A percentile compares a stretch with the other conserved stretches of the same genome.
These are phyloP conservation scores for Pichia sorboxylosa DNA, from an alignment of 1,139 yeast genomes.

Conservation along the genomic window DNA sequence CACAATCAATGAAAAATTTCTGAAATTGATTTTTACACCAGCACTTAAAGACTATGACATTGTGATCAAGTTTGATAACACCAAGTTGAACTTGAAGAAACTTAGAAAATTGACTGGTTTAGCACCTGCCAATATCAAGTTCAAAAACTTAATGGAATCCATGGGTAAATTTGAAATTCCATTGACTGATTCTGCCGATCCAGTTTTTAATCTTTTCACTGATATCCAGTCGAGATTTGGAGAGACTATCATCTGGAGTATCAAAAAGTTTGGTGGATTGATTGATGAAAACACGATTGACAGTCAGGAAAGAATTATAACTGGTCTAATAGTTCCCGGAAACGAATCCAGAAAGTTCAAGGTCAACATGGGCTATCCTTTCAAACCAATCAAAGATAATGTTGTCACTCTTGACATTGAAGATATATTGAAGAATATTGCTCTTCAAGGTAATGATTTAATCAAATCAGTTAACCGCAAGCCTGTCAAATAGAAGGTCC, in stretches of 20 bases:
- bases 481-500: too few relatives aligned
- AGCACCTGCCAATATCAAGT: conserved; percentile 35
- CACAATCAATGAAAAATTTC: conserved; percentile 29
- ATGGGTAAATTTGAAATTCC: conserved; percentile 17
- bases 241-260: conserved; percentile 49
- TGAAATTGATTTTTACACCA: conserved; percentile 60
- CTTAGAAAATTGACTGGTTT: conserved; percentile 37
- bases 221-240: conserved; percentile 45
- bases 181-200: conserved; percentile 41
- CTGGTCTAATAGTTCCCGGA: conserved; percentile 73
- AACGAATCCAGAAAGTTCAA: conserved; percentile 53
- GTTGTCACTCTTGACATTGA: conserved; percentile 44
- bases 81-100: conserved; percentile 24
- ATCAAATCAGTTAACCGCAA: conserved; percentile 23
- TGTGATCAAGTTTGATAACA: conserved; percentile 43
- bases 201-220: conserved; percentile 39
- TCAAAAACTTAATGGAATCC: conserved; percentile 50
- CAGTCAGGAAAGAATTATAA: conserved; percentile 41
- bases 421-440: conserved; percentile 9
- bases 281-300: conserved; percentile 2
- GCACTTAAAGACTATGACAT: conserved; percentile 79
- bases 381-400: conserved; percentile 59
- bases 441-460: conserved; percentile 57
- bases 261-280: conserved; percentile 40
- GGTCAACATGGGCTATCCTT: conserved; percentile 68